Evolutionary conservation across 768 basidiomycete species (phyloP).

Genomic region (Lactarius psammicola): DNA sequence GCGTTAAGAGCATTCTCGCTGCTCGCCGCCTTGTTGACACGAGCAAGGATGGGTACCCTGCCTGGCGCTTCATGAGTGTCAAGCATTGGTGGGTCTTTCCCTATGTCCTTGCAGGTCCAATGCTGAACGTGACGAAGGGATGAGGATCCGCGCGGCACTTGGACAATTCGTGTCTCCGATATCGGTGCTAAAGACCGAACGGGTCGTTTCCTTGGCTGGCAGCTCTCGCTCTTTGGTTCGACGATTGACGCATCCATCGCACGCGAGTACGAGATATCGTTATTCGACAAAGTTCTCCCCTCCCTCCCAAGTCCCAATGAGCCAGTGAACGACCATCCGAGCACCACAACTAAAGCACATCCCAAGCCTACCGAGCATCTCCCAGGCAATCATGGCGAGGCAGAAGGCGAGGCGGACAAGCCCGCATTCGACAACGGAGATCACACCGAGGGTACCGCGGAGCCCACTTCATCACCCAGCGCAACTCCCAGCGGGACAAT

Average conservation of each 20-base stretch:
- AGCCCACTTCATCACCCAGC: slow-evolving; percentile 23
- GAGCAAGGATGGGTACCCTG: slow-evolving; percentile 70
- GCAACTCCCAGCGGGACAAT: slow-evolving; percentile 36
- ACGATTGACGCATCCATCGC: slow-evolving; percentile 69
- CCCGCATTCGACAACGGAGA: slow-evolving; percentile 56
- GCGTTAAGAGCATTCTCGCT: slow-evolving; percentile 82
- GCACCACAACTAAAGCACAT: slow-evolving; percentile 55
- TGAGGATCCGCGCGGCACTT: slow-evolving; percentile 85
- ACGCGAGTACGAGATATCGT: slow-evolving; percentile 58
- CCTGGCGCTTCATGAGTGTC: slow-evolving; percentile 97
- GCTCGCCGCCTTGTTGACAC: slow-evolving; percentile 64
- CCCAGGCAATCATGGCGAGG: slow-evolving; percentile 80
- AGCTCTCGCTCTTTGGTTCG: slow-evolving; percentile 89
- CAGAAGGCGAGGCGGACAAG: slow-evolving; percentile 75
- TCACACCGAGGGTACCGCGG: slow-evolving; percentile 32
- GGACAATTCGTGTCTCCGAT: slow-evolving; percentile 88
- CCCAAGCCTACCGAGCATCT: slow-evolving; percentile 86
- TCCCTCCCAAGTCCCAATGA: slow-evolving; percentile 36
- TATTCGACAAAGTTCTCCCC: slow-evolving; percentile 50
- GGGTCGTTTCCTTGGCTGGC: slow-evolving; percentile 83
- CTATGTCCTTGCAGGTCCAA: slow-evolving; percentile 2
- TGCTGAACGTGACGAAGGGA: slow-evolving; percentile 57
- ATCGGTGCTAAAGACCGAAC: slow-evolving; percentile 57
- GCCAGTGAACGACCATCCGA: slow-evolving; percentile 36
- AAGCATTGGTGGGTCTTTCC: slow-evolving; percentile 83